Evolutionary conservation across 163 green algal species (phyloP), one percentile per base, ranked within the genome.

Genomic region (Chlorella variabilis): DNA sequence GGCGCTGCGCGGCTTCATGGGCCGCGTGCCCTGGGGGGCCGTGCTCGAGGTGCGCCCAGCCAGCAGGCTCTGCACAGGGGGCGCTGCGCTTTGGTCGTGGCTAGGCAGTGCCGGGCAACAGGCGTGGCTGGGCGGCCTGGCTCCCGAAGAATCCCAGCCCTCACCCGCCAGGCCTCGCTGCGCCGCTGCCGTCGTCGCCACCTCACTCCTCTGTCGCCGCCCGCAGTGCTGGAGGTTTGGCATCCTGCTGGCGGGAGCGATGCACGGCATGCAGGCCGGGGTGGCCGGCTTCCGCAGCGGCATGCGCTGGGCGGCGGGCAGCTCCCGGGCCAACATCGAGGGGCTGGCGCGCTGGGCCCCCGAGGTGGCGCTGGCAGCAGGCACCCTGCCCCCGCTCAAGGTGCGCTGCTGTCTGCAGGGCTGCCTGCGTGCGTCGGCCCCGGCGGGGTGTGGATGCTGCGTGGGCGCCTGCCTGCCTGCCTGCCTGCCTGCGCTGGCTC

Each of bases 171-270:
- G 33, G 33, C 21, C 20, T 31, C 3, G 2, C 3, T 70, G 3
- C 7, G 18, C 62, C 2, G 27, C 3, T 70, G 62, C 7, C 5
- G 17, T 18, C 54, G 36, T 6, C 67, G 18, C 25, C 27, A 20
- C 27, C 66, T 58, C 65, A n/a, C 6, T 25, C n/a, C n/a, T n/a
- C n/a, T n/a, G n/a, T n/a, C n/a, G n/a, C n/a, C 13, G 27, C 7
- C 29, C 45, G 38, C 73, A 80, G 73, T 80, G 73, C 73, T 80
- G 73, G 73, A 66, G 48, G 51, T 80, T 80, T 63, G 36, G 25
- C 8, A 59, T 80, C 23, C n/a, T 80, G 15, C 51, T 63, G 3
- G 29, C 65, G 13, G 73, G 73, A 13, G 15, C 59, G 4, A n/a
- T 80, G 73, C 73, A 80, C 36, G 73, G 73, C 27, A 56, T 70